Conservation (phyloP, 495 filamentous ascomycete species). For the Daldinia concentrica region DNA sequence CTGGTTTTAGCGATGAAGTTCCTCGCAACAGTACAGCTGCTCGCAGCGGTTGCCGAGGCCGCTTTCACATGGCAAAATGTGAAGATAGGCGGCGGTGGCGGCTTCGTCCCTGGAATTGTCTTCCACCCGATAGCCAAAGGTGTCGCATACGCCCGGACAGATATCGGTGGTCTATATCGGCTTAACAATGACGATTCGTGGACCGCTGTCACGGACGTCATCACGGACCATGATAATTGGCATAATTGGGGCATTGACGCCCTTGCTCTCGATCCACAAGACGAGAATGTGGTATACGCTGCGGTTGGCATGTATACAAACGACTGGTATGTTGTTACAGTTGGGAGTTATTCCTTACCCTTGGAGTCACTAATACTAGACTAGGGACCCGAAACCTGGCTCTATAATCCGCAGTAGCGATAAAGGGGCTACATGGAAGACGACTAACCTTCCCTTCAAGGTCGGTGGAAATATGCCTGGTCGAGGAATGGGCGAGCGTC, state of each 20-base stretch:
- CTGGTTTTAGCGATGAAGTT: conserved; percentile 48
- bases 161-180: conserved; percentile 70
- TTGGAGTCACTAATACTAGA: not conserved
- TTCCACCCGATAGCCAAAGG: conserved; percentile 66
- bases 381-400: conserved; percentile 64
- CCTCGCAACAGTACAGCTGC: conserved; percentile 46
- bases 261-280: conserved; percentile 64
- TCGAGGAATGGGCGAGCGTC: conserved; percentile 69
- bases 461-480: conserved; percentile 73
- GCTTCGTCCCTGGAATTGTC: conserved; percentile 67
- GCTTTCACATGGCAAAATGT: conserved; percentile 61
- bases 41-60: conserved; percentile 41
- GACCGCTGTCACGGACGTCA: conserved; percentile 64
- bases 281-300: conserved; percentile 64
- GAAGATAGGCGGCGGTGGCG: conserved; percentile 64
- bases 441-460: conserved; percentile 63
- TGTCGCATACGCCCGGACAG: conserved; percentile 68
- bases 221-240: conserved; percentile 61
- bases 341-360: not conserved
- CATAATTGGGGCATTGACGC: conserved; percentile 68
- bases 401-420: conserved; percentile 62
- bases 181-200: conserved; percentile 64
- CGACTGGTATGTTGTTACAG: conserved; percentile 52
- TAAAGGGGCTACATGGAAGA: conserved; percentile 60
- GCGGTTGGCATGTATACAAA: conserved; percentile 69